phyloP scores from a whole-genome alignment of 1,284 basidiomycete genomes.

The Boletellus deceptivus region DNA sequence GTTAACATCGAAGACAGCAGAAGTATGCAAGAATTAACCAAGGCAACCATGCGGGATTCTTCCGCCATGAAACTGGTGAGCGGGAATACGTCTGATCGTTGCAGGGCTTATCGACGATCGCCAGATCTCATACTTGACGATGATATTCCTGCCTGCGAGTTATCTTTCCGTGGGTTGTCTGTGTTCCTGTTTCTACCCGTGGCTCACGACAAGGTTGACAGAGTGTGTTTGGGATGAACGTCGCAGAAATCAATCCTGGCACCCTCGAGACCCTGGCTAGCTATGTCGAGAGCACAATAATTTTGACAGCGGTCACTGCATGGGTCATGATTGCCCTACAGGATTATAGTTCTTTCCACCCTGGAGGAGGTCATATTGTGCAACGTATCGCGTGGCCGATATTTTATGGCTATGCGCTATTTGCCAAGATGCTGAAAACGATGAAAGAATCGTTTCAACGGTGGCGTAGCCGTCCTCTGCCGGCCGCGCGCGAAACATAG shows the following conservation, averaged over 20 bases:
- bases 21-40: slow-evolving; percentile 44
- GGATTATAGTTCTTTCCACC: slow-evolving; percentile 25
- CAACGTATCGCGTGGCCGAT: slow-evolving; percentile 23
- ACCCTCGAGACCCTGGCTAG: slow-evolving; percentile 35
- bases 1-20: slow-evolving; percentile 50
- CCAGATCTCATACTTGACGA: slow-evolving; percentile 32
- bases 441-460: not conserved
- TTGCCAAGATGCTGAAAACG: not conserved
- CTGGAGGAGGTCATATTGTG: not conserved
- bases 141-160: slow-evolving; percentile 33
- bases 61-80: slow-evolving; percentile 47
- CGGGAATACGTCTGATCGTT: not conserved
- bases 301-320: slow-evolving; percentile 47
- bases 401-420: not conserved
- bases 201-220: slow-evolving; percentile 11
- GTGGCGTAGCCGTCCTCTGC: no score
- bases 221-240: slow-evolving; percentile 42
- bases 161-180: slow-evolving; percentile 38
- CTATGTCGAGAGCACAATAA: slow-evolving; percentile 44
- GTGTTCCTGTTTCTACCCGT: not conserved
- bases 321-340: slow-evolving; percentile 45
- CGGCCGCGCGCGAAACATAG: no score
- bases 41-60: slow-evolving; percentile 47
- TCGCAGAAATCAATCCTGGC: slow-evolving; percentile 37
- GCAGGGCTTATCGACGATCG: not conserved